Conservation (phyloP, 176 grass and related monocot genomes). For the Ensete glaucum region DNA sequence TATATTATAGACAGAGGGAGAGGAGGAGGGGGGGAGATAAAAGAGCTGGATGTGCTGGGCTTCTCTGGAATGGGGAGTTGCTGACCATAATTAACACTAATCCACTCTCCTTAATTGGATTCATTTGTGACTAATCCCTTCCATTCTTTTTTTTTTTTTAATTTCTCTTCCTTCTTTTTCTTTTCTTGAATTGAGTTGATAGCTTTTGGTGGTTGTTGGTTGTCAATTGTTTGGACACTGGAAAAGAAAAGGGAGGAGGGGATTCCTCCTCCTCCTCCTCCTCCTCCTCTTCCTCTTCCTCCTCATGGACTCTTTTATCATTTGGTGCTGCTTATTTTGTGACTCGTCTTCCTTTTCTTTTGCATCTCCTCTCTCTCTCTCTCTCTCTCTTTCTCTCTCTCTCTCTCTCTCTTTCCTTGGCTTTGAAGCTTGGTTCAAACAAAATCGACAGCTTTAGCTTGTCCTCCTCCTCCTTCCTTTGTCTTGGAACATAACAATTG, state of each 20-base stretch:
- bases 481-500: too few relatives aligned
- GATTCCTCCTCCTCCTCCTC: too few relatives aligned
- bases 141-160: not conserved
- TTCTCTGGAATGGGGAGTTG: not conserved
- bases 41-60: not conserved
- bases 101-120: not conserved
- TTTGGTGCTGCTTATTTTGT: too few relatives aligned
- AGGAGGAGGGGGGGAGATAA: not conserved
- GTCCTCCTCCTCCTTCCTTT: not conserved
- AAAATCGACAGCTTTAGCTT: not conserved
- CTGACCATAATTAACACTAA: not conserved
- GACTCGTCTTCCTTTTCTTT: not conserved
- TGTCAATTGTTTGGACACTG: not conserved
- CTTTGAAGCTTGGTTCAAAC: not conserved
- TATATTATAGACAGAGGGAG: not conserved
- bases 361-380: not conserved
- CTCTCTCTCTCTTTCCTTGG: not conserved
- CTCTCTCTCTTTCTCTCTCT: not conserved
- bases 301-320: too few relatives aligned
- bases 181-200: not conserved
- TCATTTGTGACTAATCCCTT: not conserved
- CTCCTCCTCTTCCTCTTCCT: too few relatives aligned
- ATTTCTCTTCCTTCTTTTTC: not conserved
- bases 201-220: not conserved
- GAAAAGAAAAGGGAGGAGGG: too few relatives aligned